These are phyloP conservation scores for Psilocybe mexicana DNA, from an alignment of 1,284 basidiomycete species.

Conservation along the genomic window DNA sequence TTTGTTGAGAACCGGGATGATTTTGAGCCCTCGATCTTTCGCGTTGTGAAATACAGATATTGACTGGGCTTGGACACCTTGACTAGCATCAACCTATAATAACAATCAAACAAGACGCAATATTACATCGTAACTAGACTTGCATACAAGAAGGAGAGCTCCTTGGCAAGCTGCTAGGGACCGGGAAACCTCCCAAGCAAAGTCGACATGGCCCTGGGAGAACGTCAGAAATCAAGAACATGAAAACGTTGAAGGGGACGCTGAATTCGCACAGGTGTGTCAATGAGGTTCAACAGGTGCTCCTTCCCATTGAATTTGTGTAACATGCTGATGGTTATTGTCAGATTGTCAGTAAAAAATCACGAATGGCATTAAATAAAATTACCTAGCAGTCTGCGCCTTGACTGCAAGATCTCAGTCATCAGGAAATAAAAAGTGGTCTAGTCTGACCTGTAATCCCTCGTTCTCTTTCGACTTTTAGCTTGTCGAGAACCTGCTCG, in stretches of 20 bases:
- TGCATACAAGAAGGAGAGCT: conserved; percentile 77
- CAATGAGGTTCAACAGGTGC: conserved; percentile 92
- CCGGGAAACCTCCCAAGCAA: conserved; percentile 94
- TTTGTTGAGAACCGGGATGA: conserved; percentile 96
- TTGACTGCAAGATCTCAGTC: conserved; percentile 55
- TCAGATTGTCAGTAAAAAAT: conserved; percentile 11
- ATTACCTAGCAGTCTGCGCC: conserved; percentile 85
- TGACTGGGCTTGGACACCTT: conserved; percentile 97
- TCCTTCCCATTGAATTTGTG: conserved; percentile 52
- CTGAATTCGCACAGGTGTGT: conserved; percentile 72
- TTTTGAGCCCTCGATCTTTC: conserved; percentile 76
- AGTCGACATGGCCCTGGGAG: conserved; percentile 90
- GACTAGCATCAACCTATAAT: conserved; percentile 83
- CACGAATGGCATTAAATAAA: neutral
- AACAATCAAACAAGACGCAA: conserved; percentile 19
- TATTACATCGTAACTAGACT: neutral
- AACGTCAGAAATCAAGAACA: conserved; percentile 2
- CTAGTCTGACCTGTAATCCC: conserved; percentile 81
- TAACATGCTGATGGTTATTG: conserved; percentile 67
- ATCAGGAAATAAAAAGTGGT: neutral
- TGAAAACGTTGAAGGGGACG: neutral
- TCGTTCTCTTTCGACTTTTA: conserved; percentile 95
- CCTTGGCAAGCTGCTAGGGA: conserved; percentile 94
- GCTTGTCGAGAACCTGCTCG: conserved; percentile 91
- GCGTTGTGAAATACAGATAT: conserved; percentile 95